Conservation (phyloP, 2,329 filamentous ascomycete genomes). For the Stagonosporopsis vannaccii region DNA sequence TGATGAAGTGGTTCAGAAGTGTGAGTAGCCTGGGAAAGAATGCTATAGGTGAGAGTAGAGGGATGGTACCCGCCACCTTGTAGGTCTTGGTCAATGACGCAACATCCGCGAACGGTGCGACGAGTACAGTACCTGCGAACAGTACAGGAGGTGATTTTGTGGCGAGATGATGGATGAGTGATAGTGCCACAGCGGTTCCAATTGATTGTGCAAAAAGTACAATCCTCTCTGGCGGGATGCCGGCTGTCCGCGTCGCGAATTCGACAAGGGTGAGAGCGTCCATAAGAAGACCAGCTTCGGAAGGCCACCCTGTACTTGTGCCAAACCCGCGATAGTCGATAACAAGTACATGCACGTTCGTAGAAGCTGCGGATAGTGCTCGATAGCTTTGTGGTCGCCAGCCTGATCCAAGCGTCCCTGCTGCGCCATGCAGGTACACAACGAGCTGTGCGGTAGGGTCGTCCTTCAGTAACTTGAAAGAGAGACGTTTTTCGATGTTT, state of each 20-base stretch:
- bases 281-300: slow-evolving; percentile 61
- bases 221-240: slow-evolving; percentile 62
- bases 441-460: slow-evolving; percentile 70
- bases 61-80: slow-evolving; percentile 62
- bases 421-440: slow-evolving; percentile 67
- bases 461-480: slow-evolving; percentile 67
- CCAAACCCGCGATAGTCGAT: slow-evolving; percentile 71
- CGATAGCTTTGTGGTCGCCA: slow-evolving; percentile 65
- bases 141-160: slow-evolving; percentile 52
- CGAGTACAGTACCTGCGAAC: slow-evolving; percentile 64
- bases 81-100: slow-evolving; percentile 64
- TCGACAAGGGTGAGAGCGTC: slow-evolving; percentile 63
- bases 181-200: slow-evolving; percentile 62
- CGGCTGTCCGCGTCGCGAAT: slow-evolving; percentile 62
- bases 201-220: slow-evolving; percentile 67
- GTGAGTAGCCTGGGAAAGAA: slow-evolving; percentile 52
- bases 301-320: slow-evolving; percentile 60
- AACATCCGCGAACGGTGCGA: slow-evolving; percentile 65
- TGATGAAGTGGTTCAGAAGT: slow-evolving; percentile 58
- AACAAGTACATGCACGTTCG: slow-evolving; percentile 64
- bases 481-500: slow-evolving; percentile 64
- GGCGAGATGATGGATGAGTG: slow-evolving; percentile 55
- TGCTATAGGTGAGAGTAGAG: slow-evolving; percentile 61
- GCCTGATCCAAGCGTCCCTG: slow-evolving; percentile 64
- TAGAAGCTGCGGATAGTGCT: slow-evolving; percentile 58